Evolutionary conservation across 352 stramenopile genomes (phyloP), one percentile per base, ranked within the genome.

Genomic region (Lagenidium giganteum): DNA sequence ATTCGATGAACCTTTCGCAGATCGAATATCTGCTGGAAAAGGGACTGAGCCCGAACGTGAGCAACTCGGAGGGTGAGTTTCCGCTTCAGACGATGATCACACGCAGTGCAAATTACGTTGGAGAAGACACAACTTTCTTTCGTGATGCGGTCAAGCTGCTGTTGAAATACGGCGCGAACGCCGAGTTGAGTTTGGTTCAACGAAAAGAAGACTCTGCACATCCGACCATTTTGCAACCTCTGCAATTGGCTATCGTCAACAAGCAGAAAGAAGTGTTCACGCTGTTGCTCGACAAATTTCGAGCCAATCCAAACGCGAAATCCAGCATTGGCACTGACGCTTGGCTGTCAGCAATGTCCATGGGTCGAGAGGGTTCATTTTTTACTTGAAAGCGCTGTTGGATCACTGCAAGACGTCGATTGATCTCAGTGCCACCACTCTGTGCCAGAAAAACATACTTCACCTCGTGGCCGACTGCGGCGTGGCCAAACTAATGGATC

Each of bases 1-100:
- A 87, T 42, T 83, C 78, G 8, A 72, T 57, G 29, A 80, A 64
- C 34, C 29, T 80, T 4, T 62, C 62, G 0, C 67, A 91, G 32
- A 66, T 91, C 33, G 58, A 78, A 30, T 91, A 87, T 39, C 32
- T 91, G 21, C 54, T 88, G 5, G 57, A 70, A 8, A 88, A 91
- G 26, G 78, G 78, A 1, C 54, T 87, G 4, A 71, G 81, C 36
- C 70, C 78, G 3, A 84, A 91, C 52, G 76, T 88, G 16, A 56
- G 58, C 4, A 75, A 87, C 33, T 71, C 66, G 0, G 68, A 83
- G 22, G 63, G 69, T 14, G 47, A 76, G 31, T 83, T 78, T 30
- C 78, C 78, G 8, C 49, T 88, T 7, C 70, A 88, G 41, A 47
- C 52, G 14, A 33, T 91, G 35, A 62, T 91, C 20, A 44, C 53